Conservation (phyloP, 805 yeast genomes). For the Zygoascus ofunaensis region DNA sequence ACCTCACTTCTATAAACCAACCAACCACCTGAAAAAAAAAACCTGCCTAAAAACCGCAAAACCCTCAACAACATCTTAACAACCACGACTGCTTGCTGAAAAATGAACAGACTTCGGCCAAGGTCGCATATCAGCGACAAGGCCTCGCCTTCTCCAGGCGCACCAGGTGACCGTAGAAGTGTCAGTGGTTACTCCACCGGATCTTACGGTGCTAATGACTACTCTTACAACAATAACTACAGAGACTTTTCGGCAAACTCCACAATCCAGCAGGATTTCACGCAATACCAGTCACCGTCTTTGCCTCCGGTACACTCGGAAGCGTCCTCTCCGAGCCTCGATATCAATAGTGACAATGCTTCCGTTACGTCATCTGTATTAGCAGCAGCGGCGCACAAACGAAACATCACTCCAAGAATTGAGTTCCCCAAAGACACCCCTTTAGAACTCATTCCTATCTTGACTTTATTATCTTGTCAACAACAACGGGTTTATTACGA, state of each 20-base stretch:
- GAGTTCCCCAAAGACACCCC: constrained; percentile 34
- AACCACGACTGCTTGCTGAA: too few relatives aligned
- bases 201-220: background rate
- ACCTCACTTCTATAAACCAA: too few relatives aligned
- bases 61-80: too few relatives aligned
- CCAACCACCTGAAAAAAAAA: too few relatives aligned
- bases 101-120: background rate
- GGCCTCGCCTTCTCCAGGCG: background rate
- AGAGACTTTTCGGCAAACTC: background rate
- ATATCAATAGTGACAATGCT: background rate
- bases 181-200: background rate
- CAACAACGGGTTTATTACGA: constrained; percentile 53
- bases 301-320: background rate
- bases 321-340: background rate
- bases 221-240: background rate
- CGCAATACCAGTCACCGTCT: background rate
- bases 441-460: constrained; percentile 61
- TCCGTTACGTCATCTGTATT: background rate
- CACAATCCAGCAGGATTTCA: background rate
- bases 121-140: background rate
- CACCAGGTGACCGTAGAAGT: background rate
- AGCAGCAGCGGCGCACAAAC: background rate
- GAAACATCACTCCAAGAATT: constrained; percentile 1
- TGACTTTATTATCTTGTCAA: constrained; percentile 63
- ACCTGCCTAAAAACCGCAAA: too few relatives aligned